Base-by-base conservation (phyloP, 2,329 filamentous ascomycete genomes). In the Neofusicoccum umdonicola region DNA sequence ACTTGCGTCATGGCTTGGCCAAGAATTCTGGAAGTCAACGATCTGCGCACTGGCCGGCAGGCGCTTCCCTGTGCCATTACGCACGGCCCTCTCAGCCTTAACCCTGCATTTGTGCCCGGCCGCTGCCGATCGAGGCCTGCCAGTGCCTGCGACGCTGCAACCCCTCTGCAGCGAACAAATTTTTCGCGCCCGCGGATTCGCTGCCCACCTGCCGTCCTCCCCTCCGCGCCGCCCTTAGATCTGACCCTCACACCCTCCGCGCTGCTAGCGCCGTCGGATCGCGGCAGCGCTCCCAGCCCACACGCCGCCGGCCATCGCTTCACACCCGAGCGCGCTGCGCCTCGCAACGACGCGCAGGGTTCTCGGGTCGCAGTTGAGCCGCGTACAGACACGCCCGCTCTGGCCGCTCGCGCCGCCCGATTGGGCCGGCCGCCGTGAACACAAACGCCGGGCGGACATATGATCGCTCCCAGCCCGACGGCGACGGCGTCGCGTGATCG, bases 181-280 rank as follows among this genome's bases (percentile, higher is more conserved):
- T 60, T 60, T 60, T 60, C 42, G 12, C 54, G 54, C 54, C 54
- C 54, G 39, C 39, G 39, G 54, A 57, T 57, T 57, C 39, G 42
- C 56, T 60, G 56, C 56, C 56, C 56, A 57, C 56, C 50, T n/a
- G 3, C 34, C 27, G 7, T 51, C 27, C 12, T 34, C 11, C 11
- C 48, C 54, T 58, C 27, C 54, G 54, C 39, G 39, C 83, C 90
- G 65, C 85, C 88, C 57, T 81, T 90, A 63, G 87, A 88, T 69
- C 90, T 90, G 87, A 87, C 88, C 45, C 87, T 90, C 72, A 87
- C 90, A 78, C 80, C 90, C 41, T 84, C 76, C 84, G 17, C 85
- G 22, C 87, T 73, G 89, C 90, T 70, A 86, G 90, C 69, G 89
- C 87, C n/a, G 50, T 22, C 56, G 56, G 56, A 34, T 35, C 56